Base-by-base conservation (phyloP, 108 stramenopile genomes). In the Epithemia pelagica region DNA sequence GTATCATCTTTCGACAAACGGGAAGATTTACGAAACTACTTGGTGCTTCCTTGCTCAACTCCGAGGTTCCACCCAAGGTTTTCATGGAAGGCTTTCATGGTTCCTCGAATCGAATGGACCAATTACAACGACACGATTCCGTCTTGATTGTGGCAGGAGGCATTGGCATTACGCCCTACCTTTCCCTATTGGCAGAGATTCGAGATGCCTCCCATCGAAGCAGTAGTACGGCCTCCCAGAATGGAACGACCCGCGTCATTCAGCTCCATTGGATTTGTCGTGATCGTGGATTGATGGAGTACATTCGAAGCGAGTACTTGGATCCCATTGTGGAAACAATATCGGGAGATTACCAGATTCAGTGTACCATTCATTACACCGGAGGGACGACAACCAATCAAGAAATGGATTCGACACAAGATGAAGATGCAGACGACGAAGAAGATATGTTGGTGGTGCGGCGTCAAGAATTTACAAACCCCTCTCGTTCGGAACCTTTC, bases 211-310 rank as follows among this genome's bases (percentile, higher is more conserved):
- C 2, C 51, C 7, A 5, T 2, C 10, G 15, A 18, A 15, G 10
- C 15, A 15, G 5, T 5, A 15, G 10, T 10, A 22, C 52, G 22
- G n/a, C 27, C 25, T n/a, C 22, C 28, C 22, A 32, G 59, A 46
- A 58, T 22, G 3, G 15, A 57, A 2, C 0, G 62, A 31, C 28
- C 51, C n/a, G 68, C 37, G 33, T 60, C 15, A 58, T 87, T 23
- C 67, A 64, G 10, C 28, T 87, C 1, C 82, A 83, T 52, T 87
- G 86, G 86, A 62, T 87, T 0, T 87, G 86, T 60, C 80, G 86
- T 20, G 86, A 87, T 57, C 25, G 27, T n/a, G 32, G 52, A 24
- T 61, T 87, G 30, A 66, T 84, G 46, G 59, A 72, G 20, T 77
- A 74, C 52, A 66, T 81, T 19, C 59, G 65, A 20, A 70, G 64